Base-by-base conservation (phyloP, 345 rosid species). In the Eucalyptus brandiana region DNA sequence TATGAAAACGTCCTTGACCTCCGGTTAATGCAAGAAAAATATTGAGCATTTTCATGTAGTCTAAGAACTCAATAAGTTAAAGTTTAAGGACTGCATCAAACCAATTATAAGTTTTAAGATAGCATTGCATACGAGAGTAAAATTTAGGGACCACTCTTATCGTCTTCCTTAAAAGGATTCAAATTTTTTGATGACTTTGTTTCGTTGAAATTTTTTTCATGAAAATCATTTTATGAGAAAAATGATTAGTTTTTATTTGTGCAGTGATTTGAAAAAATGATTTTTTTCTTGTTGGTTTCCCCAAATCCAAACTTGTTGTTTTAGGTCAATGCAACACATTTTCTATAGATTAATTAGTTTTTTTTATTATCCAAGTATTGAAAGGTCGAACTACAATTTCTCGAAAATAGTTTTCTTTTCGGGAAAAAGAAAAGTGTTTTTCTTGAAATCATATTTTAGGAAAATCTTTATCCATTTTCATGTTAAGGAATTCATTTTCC, bases 51-150 rank as follows among this genome's bases (percentile, higher is more conserved):
- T 53, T 53, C 0, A 19, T 1, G 2, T 8, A 4, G 58, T 53
- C 0, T 3, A 0, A 0, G 1, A 53, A 53, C 2, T 53, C 11
- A 0, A 53, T 53, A 0, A 53, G 11, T 19, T 19, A 53, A 19
- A 19, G 2, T 53, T 19, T 19, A 8, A 53, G 1, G 9, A 53
- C 0, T 0, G 0, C 0, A 4, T 23, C 0, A 24, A 56, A 21
- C 13, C 3, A 23, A 24, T 9, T 56, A 56, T 9, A 56, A 23
- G 1, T 56, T 56, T 23, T 23, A 23, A 24, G 12, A 56, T 56
- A 23, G 1, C 28, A 56, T 56, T 56, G 5, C 1, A 9, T 0
- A 54, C 0, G 10, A 56, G 6, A 1, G 5, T 56, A 54, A 18
- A 2, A 23, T 54, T 54, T 54, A 23, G 12, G 12, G 1, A 56